Evolutionary conservation across 345 rosid species (phyloP), one percentile per base, ranked within the genome.

Genomic region (Heritiera fomes): DNA sequence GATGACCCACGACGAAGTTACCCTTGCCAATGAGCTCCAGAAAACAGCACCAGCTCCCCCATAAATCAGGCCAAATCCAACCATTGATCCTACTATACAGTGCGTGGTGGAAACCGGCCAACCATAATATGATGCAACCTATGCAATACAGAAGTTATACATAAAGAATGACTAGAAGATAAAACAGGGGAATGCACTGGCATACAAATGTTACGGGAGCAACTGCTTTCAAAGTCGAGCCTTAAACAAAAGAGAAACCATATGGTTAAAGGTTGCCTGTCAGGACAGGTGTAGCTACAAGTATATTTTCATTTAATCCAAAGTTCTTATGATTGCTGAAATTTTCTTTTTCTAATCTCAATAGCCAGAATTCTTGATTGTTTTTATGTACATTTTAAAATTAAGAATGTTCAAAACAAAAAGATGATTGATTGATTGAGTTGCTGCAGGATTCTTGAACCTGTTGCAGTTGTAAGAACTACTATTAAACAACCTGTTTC

Each of bases 61-160:
- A 78, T 96, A 96, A 8, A 88, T 93, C 11, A 96, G 92, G 13
- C 97, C 98, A 77, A 96, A 94, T 41, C 99, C 99, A 55, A 96
- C 99, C 99, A 96, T 96, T 28, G 98, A 90, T 83, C 98, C 99
- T 6, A 96, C 91, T 28, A 94, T 94, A 80, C 98, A 96, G 82
- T 96, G 98, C 8, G 99, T 96, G 63, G 99, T 96, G 3, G 99
- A 96, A 82, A 96, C 98, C 34, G 99, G 99, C 95, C 91, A 94
- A 20, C 98, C 98, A 74, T 79, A 95, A 80, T 89, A 95, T 17
- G 99, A 95, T 7, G 99, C 93, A 18, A 95, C 93, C 99, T 93
- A 89, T 32, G 60, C 20, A 18, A 45, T 46, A 32, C 70, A 73
- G 47, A 4, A 67, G 12, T 15, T n/a, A 43, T 45, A 20, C 49